A percentile compares a stretch with the other conserved stretches of the same genome.
These are phyloP conservation scores for Excoecaria cochinchinensis DNA, from an alignment of 345 rosid species.

Conservation along the genomic window DNA sequence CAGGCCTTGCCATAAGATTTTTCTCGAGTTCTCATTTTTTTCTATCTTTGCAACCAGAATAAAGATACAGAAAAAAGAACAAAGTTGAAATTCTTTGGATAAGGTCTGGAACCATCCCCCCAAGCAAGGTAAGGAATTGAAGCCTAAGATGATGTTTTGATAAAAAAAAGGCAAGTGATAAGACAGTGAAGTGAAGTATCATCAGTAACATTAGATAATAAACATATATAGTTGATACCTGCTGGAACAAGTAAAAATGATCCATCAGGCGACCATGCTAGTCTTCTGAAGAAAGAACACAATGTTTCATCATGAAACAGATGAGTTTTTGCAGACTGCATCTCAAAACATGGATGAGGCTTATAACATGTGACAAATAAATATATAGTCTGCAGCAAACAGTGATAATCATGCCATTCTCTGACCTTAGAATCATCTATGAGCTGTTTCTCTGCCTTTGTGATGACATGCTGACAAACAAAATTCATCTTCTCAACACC, in stretches of 20 bases:
- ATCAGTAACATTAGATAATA: neutral
- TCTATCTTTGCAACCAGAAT: neutral
- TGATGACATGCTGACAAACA: constrained; percentile 77
- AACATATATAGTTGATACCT: constrained; percentile 41
- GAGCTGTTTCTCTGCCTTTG: constrained; percentile 66
- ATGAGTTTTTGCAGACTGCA: constrained; percentile 62
- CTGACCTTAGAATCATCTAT: constrained; percentile 68
- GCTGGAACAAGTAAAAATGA: constrained; percentile 89
- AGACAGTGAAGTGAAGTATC: neutral
- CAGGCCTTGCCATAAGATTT: neutral
- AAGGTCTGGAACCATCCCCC: neutral
- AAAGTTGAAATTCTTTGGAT: neutral
- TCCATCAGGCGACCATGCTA: constrained; percentile 99
- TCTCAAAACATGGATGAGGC: constrained; percentile 9
- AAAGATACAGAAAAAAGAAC: neutral
- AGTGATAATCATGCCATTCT: constrained; percentile 11
- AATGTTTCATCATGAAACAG: constrained; percentile 96
- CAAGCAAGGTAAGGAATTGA: neutral
- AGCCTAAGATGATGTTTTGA: neutral
- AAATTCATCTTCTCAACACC: constrained; percentile 59
- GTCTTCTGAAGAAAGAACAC: constrained; percentile 93
- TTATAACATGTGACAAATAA: constrained; percentile 8
- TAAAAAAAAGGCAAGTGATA: neutral
- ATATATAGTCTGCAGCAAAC: constrained; percentile 15
- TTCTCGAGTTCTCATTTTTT: neutral